phyloP scores from a whole-genome alignment of 2,329 filamentous ascomycete species.

The Epichloe bromicola region DNA sequence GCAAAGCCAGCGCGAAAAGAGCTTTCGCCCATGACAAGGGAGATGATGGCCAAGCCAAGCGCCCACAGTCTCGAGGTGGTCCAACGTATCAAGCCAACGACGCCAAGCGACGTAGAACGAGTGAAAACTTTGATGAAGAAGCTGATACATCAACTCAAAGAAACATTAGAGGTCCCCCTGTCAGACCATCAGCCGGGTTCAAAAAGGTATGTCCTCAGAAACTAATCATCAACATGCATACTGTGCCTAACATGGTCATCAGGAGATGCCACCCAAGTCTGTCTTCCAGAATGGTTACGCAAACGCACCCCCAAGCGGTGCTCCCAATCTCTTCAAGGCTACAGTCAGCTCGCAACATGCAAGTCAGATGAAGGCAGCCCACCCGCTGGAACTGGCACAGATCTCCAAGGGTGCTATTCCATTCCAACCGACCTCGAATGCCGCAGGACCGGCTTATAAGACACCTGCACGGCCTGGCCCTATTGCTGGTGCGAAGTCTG shows the following conservation, averaged over 20 bases:
- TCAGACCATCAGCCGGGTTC: constrained; percentile 60
- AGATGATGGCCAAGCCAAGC: constrained; percentile 36
- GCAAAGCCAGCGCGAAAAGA: constrained; percentile 59
- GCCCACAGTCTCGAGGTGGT: constrained; percentile 32
- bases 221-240: neutral
- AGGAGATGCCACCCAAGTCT: constrained; percentile 50
- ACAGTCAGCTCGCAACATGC: constrained; percentile 55
- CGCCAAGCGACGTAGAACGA: constrained; percentile 66
- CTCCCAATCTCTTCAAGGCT: constrained; percentile 50
- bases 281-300: constrained; percentile 49
- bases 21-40: constrained; percentile 54
- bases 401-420: constrained; percentile 81
- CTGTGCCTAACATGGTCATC: constrained; percentile 3
- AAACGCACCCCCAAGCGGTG: constrained; percentile 40
- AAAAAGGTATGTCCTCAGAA: constrained; percentile 50
- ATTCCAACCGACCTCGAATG: constrained; percentile 60
- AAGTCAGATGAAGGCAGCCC: constrained; percentile 46
- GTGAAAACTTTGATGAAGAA: constrained; percentile 57
- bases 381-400: constrained; percentile 75
- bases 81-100: constrained; percentile 58
- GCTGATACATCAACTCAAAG: constrained; percentile 42
- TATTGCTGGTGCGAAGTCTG: constrained; percentile 34
- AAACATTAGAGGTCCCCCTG: constrained; percentile 71
- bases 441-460: constrained; percentile 47
- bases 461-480: constrained; percentile 49